These are phyloP conservation scores for Berkeleyomyces basicola DNA, from an alignment of 2,329 filamentous ascomycete genomes.

Conservation along the genomic window DNA sequence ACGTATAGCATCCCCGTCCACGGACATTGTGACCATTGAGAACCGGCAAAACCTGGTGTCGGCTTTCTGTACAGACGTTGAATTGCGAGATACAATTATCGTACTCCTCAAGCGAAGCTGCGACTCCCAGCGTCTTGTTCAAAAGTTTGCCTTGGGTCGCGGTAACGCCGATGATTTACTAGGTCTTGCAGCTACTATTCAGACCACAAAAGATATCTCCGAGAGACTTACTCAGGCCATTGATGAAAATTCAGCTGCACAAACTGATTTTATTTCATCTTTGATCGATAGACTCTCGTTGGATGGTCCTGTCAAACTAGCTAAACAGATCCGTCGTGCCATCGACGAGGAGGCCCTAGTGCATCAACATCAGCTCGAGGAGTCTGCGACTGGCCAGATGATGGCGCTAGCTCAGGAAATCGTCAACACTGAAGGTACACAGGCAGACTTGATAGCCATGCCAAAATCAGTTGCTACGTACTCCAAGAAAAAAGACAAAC, in stretches of 20 bases:
- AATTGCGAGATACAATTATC: conserved; percentile 53
- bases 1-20: conserved; percentile 53
- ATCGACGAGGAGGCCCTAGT: conserved; percentile 77
- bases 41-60: conserved; percentile 67
- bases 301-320: conserved; percentile 48
- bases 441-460: conserved; percentile 36
- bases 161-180: conserved; percentile 88
- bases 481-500: conserved; percentile 26
- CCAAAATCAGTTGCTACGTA: conserved; percentile 26
- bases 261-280: conserved; percentile 24
- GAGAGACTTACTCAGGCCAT: conserved; percentile 24
- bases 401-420: conserved; percentile 59
- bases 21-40: conserved; percentile 65
- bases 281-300: conserved; percentile 47
- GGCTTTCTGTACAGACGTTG: conserved; percentile 47
- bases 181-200: conserved; percentile 64
- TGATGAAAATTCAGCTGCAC: neutral
- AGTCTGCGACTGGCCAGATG: conserved; percentile 53
- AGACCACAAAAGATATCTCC: conserved; percentile 52
- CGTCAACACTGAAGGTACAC: conserved; percentile 46
- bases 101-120: conserved; percentile 56
- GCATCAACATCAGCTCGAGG: conserved; percentile 60
- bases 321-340: conserved; percentile 52
- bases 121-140: conserved; percentile 77
- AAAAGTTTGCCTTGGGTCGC: conserved; percentile 83